Percentiles rank a stretch among this genome's conserved stretches.
Evolutionary conservation across 192 early-diverging fungal genomes (phyloP).

Genomic region (Obelidium mucronatum): DNA sequence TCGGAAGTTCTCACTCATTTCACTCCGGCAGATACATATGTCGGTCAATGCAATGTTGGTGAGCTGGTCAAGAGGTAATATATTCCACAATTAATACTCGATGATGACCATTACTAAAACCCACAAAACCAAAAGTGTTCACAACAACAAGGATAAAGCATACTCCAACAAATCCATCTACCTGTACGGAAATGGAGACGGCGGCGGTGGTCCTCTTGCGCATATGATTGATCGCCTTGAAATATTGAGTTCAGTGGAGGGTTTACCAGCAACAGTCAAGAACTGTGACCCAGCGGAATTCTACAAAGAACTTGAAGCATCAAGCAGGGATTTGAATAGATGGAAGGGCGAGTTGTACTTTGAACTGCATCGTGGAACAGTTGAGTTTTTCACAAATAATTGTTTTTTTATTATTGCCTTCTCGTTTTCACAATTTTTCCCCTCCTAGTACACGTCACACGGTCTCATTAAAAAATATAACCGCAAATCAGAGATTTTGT

Average conservation of each 20-base stretch:
- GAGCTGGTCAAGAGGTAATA: conserved; percentile 61
- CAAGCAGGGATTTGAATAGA: conserved; percentile 69
- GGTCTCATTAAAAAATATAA: conserved; percentile 86
- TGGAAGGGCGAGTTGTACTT: conserved; percentile 98
- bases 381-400: too few relatives aligned
- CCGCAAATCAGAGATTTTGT: conserved; percentile 81
- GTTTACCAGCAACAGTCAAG: conserved; percentile 78
- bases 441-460: conserved; percentile 83
- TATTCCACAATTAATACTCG: not conserved
- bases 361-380: conserved; percentile 97
- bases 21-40: conserved; percentile 90
- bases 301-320: conserved; percentile 79
- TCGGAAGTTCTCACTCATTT: conserved; percentile 88
- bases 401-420: conserved; percentile 16
- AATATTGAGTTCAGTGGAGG: conserved; percentile 76
- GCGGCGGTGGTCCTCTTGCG: conserved; percentile 86
- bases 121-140: conserved; percentile 57
- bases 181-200: conserved; percentile 97
- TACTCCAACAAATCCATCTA: conserved; percentile 86
- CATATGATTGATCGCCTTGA: conserved; percentile 86
- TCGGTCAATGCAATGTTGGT: conserved; percentile 60
- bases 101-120: not conserved
- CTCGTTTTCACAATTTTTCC: conserved; percentile 1
- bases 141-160: conserved; percentile 87
- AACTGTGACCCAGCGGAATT: conserved; percentile 83